These are phyloP conservation scores for Floccularia luteovirens DNA, from an alignment of 768 basidiomycete genomes.

Conservation along the genomic window DNA sequence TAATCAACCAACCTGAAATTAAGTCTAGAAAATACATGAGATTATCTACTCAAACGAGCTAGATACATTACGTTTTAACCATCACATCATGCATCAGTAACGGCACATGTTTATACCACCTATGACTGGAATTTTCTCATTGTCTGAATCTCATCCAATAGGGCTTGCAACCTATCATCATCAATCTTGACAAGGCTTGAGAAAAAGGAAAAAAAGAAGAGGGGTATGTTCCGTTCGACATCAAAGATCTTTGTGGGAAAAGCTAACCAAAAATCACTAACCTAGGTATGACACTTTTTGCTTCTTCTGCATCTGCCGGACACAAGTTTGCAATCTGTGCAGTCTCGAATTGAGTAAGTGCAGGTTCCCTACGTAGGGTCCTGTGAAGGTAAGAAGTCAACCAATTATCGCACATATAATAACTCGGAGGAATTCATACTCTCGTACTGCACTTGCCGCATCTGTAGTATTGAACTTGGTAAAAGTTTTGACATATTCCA, in stretches of 20 bases:
- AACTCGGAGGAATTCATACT: conserved; percentile 40
- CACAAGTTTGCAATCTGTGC: conserved; percentile 91
- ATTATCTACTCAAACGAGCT: too few species aligned
- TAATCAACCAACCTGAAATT: too few species aligned
- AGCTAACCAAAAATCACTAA: conserved; percentile 16
- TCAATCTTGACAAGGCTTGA: conserved; percentile 79
- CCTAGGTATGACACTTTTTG: conserved; percentile 90
- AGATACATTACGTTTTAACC: too few species aligned
- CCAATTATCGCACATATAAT: conserved; percentile 1
- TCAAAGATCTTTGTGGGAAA: too few species aligned
- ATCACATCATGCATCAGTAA: too few species aligned
- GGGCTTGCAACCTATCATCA: conserved; percentile 74
- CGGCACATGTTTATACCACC: too few species aligned
- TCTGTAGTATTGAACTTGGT: conserved; percentile 85
- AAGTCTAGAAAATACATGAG: too few species aligned
- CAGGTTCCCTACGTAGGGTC: conserved; percentile 70
- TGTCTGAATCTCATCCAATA: conserved; percentile 84
- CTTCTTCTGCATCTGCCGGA: conserved; percentile 83
- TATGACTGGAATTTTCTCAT: conserved; percentile 86
- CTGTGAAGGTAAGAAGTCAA: conserved; percentile 29
- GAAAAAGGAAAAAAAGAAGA: not conserved
- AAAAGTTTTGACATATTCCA: conserved; percentile 89
- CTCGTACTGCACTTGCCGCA: conserved; percentile 79
- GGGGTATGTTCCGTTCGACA: not conserved
- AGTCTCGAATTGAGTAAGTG: conserved; percentile 83